phyloP scores from a whole-genome alignment of 768 basidiomycete species.

The Baorangia bicolor region DNA sequence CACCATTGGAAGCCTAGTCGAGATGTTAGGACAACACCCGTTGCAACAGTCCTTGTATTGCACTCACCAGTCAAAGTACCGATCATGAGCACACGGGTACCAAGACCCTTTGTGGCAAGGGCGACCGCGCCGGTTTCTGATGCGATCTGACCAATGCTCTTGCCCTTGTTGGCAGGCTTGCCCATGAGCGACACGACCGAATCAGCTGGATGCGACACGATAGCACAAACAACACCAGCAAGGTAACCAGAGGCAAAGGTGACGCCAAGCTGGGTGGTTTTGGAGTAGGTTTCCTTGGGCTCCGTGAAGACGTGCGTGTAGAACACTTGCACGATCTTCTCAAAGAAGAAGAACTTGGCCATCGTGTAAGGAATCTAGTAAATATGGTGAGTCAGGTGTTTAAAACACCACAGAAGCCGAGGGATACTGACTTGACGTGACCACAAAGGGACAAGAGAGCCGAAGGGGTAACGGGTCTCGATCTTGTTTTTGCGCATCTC shows the following conservation, averaged over 20 bases:
- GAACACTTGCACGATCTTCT: conserved; percentile 84
- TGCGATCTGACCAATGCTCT: conserved; percentile 66
- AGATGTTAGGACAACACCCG: neutral
- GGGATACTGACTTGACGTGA: conserved; percentile 67
- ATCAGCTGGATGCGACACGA: conserved; percentile 96
- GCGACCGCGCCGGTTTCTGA: conserved; percentile 62
- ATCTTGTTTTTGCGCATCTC: conserved; percentile 65
- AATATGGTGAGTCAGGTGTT: neutral
- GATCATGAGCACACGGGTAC: conserved; percentile 85
- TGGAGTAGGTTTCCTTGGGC: conserved; percentile 75
- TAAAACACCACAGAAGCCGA: neutral
- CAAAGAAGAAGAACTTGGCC: conserved; percentile 98
- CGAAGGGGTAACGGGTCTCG: conserved; percentile 82
- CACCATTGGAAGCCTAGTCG: conserved; percentile 83
- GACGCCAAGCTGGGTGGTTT: conserved; percentile 82
- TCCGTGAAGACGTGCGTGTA: conserved; percentile 83
- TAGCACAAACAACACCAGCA: conserved; percentile 92
- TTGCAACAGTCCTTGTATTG: neutral
- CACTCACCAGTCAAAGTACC: conserved; percentile 48
- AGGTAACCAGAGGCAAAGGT: conserved; percentile 91
- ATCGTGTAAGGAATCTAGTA: conserved; percentile 92
- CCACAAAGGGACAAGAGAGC: conserved; percentile 82
- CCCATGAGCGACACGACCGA: conserved; percentile 91
- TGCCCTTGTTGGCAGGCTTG: conserved; percentile 83
- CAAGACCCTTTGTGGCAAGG: conserved; percentile 82